Percentiles rank a stretch among this genome's conserved stretches.
These are phyloP conservation scores for Pezicula rhizophila DNA, from an alignment of 2,329 filamentous ascomycete genomes.

Conservation along the genomic window DNA sequence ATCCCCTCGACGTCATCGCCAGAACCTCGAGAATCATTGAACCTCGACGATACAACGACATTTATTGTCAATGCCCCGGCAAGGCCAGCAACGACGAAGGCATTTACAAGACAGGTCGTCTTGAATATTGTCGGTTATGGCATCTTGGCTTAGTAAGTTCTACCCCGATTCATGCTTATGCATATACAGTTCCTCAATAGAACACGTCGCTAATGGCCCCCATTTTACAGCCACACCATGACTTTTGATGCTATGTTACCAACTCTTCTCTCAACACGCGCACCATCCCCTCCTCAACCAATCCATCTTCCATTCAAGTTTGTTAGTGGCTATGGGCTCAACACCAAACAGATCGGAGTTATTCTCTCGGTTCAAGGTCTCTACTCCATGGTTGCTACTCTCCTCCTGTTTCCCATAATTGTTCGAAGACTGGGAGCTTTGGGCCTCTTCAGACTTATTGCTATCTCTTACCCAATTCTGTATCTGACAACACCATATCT, in stretches of 20 bases:
- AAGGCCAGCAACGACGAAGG: constrained; percentile 42
- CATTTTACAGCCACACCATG: constrained; percentile 73
- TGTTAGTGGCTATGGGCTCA: constrained; percentile 75
- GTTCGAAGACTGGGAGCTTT: constrained; percentile 72
- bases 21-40: constrained; percentile 33
- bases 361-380: constrained; percentile 85
- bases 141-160: constrained; percentile 85
- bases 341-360: constrained; percentile 77
- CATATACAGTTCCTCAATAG: constrained; percentile 8
- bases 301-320: constrained; percentile 80
- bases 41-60: constrained; percentile 21
- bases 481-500: constrained; percentile 88
- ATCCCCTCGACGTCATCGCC: constrained; percentile 31
- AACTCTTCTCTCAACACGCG: constrained; percentile 63
- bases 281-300: constrained; percentile 27
- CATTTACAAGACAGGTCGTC: constrained; percentile 79
- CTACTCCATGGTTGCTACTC: constrained; percentile 74
- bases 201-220: constrained; percentile 9
- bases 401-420: constrained; percentile 76
- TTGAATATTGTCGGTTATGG: constrained; percentile 87
- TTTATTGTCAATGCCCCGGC: constrained; percentile 23
- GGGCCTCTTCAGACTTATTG: constrained; percentile 73
- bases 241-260: constrained; percentile 92
- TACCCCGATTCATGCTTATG: constrained; percentile 6
- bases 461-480: constrained; percentile 77